Conservation (phyloP, 306 rosid species). For the Vigna hirtella region DNA sequence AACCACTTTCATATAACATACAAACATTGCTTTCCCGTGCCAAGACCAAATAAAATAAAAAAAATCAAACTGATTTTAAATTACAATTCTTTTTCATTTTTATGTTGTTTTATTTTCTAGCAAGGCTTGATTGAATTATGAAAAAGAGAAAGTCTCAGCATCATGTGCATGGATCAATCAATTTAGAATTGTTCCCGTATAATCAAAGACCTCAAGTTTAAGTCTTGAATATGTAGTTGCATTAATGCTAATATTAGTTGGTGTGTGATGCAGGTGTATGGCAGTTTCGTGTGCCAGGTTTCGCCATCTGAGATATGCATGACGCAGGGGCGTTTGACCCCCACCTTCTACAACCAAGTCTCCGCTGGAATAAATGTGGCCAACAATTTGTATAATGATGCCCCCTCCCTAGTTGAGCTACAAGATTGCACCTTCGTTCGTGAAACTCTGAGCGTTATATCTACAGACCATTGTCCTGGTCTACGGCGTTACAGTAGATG, state of each 20-base stretch:
- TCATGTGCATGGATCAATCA: too few species aligned
- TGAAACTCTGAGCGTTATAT: constrained; percentile 62
- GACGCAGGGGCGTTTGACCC: constrained; percentile 80
- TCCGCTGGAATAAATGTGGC: constrained; percentile 66
- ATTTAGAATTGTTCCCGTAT: too few species aligned
- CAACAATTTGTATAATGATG: constrained; percentile 59
- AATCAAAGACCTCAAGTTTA: too few species aligned
- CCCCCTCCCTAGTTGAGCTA: constrained; percentile 70
- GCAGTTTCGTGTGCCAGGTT: constrained; percentile 63
- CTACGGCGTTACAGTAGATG: constrained; percentile 57
- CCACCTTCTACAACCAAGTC: constrained; percentile 64
- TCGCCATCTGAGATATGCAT: constrained; percentile 60
- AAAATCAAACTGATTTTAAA: too few species aligned
- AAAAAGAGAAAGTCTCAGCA: too few species aligned
- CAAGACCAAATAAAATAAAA: too few species aligned
- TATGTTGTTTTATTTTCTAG: too few species aligned
- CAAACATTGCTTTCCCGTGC: too few species aligned
- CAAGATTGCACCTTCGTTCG: constrained; percentile 83
- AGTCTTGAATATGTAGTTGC: too few species aligned
- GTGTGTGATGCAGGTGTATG: constrained; percentile 67
- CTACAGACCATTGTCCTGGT: constrained; percentile 68
- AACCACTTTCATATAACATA: not conserved
- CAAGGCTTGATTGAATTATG: too few species aligned
- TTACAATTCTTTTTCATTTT: too few species aligned
- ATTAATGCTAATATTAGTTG: not conserved